These are phyloP conservation scores for Sungouiella blattae DNA, from an alignment of 805 yeast species.

Conservation along the genomic window DNA sequence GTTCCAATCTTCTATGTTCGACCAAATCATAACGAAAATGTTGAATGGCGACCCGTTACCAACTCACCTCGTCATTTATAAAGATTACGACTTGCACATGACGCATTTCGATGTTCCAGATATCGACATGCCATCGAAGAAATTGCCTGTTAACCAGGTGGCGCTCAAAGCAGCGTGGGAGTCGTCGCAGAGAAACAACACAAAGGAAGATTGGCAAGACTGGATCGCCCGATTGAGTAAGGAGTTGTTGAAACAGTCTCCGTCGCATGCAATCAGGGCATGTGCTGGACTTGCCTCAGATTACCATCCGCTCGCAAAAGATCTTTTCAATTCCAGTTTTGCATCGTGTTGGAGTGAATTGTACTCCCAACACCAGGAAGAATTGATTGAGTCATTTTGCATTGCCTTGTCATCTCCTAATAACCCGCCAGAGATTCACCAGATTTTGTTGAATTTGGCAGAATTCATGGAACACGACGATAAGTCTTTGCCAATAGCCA, in stretches of 20 bases:
- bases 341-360: constrained; percentile 94
- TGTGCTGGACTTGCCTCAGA: constrained; percentile 87
- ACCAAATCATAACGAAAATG: constrained; percentile 73
- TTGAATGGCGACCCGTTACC: constrained; percentile 86
- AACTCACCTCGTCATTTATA: constrained; percentile 64
- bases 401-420: constrained; percentile 85
- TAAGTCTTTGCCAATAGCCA: constrained; percentile 86
- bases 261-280: constrained; percentile 90
- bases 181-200: constrained; percentile 71
- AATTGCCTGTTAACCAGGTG: constrained; percentile 64
- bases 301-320: constrained; percentile 83
- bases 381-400: constrained; percentile 78
- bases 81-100: constrained; percentile 45
- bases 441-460: constrained; percentile 80
- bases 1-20: constrained; percentile 71
- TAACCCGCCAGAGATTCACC: constrained; percentile 94
- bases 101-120: constrained; percentile 50
- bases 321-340: constrained; percentile 89
- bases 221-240: constrained; percentile 89
- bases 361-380: constrained; percentile 85
- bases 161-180: constrained; percentile 86
- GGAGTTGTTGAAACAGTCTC: constrained; percentile 84
- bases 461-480: constrained; percentile 98
- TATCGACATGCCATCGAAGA: constrained; percentile 66
- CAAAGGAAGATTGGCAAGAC: constrained; percentile 96